A percentile compares a stretch with the other conserved stretches of the same genome.
phyloP scores from a whole-genome alignment of 2,329 filamentous ascomycete species.

The Ascochyta lentis region DNA sequence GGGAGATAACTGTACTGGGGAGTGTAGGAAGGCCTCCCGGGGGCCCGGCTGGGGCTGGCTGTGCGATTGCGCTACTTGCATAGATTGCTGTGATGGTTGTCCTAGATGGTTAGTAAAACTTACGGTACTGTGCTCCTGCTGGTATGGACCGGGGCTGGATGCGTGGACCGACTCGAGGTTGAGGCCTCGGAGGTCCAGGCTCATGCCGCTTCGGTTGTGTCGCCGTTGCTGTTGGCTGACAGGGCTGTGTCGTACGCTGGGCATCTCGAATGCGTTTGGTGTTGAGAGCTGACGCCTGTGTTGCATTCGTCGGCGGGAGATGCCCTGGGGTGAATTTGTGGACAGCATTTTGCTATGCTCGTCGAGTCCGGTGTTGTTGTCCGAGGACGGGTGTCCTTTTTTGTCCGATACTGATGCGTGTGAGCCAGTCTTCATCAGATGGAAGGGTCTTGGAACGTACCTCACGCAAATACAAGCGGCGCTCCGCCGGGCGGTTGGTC shows the following conservation, averaged over 20 bases:
- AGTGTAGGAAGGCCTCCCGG: constrained; percentile 48
- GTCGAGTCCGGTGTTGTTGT: constrained; percentile 66
- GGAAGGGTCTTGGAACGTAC: constrained; percentile 53
- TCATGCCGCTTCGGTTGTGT: constrained; percentile 80
- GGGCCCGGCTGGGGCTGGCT: constrained; percentile 80
- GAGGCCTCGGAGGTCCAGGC: constrained; percentile 73
- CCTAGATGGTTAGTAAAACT: constrained; percentile 64
- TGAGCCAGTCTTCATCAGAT: constrained; percentile 35
- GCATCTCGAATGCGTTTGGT: constrained; percentile 76
- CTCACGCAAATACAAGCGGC: constrained; percentile 85
- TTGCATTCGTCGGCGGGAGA: constrained; percentile 75
- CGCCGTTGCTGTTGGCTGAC: constrained; percentile 59
- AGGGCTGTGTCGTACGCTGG: constrained; percentile 72
- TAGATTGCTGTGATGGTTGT: constrained; percentile 74
- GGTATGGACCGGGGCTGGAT: constrained; percentile 42
- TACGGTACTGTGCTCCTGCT: constrained; percentile 61
- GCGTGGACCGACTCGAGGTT: constrained; percentile 54
- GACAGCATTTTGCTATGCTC: constrained; percentile 80
- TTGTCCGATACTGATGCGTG: constrained; percentile 48
- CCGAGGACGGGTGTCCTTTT: constrained; percentile 47
- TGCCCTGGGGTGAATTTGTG: constrained; percentile 70
- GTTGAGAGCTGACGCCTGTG: constrained; percentile 91
- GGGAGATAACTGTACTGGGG: constrained; percentile 49
- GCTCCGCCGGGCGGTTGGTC: constrained; percentile 71
- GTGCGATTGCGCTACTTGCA: constrained; percentile 92